Conservation (phyloP, 1,284 basidiomycete species). For the Moesziomyces globuligerus region DNA sequence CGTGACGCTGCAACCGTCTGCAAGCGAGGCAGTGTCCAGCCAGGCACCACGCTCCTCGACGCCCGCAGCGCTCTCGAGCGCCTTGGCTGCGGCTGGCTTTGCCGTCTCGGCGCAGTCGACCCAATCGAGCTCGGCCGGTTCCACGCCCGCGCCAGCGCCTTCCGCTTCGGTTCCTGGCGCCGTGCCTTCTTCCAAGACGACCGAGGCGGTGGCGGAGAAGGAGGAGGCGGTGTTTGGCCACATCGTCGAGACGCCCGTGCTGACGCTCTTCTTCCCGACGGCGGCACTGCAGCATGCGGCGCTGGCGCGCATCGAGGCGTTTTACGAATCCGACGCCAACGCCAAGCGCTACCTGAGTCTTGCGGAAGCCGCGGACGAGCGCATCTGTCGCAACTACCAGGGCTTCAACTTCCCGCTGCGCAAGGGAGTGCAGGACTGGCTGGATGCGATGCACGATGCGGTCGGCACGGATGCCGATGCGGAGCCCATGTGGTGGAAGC, state of each 20-base stretch:
- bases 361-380: constrained; percentile 41
- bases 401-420: constrained; percentile 62
- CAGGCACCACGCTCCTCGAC: constrained; percentile 9
- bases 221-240: constrained; percentile 36
- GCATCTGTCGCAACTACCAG: constrained; percentile 60
- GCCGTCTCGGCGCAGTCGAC: constrained; percentile 3
- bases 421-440: constrained; percentile 49
- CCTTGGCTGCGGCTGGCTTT: constrained; percentile 26
- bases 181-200: not conserved
- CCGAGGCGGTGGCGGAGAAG: constrained; percentile 4
- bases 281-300: constrained; percentile 53
- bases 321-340: constrained; percentile 56
- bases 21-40: not conserved
- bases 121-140: constrained; percentile 2
- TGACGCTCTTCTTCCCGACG: constrained; percentile 59
- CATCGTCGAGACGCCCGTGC: constrained; percentile 42
- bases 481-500: constrained; percentile 41
- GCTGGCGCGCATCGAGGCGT: constrained; percentile 60
- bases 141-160: constrained; percentile 10
- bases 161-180: constrained; percentile 5
- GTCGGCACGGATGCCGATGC: constrained; percentile 5
- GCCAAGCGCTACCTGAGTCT: constrained; percentile 42
- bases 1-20: constrained; percentile 9
- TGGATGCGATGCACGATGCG: constrained; percentile 49
- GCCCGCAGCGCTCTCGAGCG: constrained; percentile 12